Percentiles rank a stretch among this genome's conserved stretches.
phyloP scores from a whole-genome alignment of 176 grass and related monocot species.

The Zea luxurians region DNA sequence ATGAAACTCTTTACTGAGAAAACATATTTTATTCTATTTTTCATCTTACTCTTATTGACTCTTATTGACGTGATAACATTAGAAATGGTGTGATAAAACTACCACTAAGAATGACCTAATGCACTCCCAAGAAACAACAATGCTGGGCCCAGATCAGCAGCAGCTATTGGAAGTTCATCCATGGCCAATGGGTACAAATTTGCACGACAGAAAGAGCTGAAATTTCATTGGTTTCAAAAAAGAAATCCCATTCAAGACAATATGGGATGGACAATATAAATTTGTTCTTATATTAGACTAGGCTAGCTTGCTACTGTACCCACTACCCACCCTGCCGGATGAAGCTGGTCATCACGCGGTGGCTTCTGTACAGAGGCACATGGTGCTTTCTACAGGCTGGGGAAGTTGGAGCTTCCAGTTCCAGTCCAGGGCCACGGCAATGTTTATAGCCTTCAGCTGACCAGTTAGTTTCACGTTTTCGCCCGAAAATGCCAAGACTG shows the following conservation, averaged over 20 bases:
- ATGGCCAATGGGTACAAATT: slow-evolving; percentile 7
- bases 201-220: slow-evolving; percentile 34
- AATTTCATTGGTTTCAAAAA: slow-evolving; percentile 13
- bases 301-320: slow-evolving; percentile 23
- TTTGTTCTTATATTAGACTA: slow-evolving; percentile 23
- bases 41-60: too few species aligned
- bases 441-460: slow-evolving; percentile 1
- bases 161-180: slow-evolving; percentile 17
- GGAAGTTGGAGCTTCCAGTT: slow-evolving; percentile 2
- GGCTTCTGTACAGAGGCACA: slow-evolving; percentile 32
- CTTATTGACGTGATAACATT: too few species aligned
- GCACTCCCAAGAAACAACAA: neutral
- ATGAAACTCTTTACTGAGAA: too few species aligned
- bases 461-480: slow-evolving; percentile 1
- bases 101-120: too few species aligned
- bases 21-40: too few species aligned
- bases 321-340: slow-evolving; percentile 22
- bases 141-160: neutral
- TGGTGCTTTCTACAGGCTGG: slow-evolving; percentile 30
- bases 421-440: neutral
- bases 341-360: slow-evolving; percentile 36
- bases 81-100: too few species aligned
- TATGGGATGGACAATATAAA: neutral
- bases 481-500: slow-evolving; percentile 36
- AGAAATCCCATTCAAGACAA: slow-evolving; percentile 24